Evolutionary conservation across 148 eudicot genomes (phyloP).

Genomic region (Rhododendron ferrugineum): DNA sequence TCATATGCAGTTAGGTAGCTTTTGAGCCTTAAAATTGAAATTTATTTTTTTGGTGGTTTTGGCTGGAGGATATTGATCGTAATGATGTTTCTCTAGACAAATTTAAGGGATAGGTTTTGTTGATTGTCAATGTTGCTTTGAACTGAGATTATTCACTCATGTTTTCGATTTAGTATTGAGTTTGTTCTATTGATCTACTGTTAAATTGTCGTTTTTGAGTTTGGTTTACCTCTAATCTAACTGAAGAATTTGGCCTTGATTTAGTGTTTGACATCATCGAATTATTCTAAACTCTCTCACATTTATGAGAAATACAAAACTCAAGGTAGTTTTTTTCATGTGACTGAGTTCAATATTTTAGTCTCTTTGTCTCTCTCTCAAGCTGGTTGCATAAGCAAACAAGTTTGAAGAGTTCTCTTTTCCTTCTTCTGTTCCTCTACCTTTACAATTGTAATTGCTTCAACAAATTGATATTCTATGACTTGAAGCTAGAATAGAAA

Average conservation of each 20-base stretch:
- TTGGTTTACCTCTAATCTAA: constrained; percentile 2
- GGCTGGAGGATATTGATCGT: constrained; percentile 72
- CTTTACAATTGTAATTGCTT: neutral
- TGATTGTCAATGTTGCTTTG: constrained; percentile 91
- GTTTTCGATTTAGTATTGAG: neutral
- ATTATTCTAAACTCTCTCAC: constrained; percentile 77
- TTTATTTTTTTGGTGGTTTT: constrained; percentile 1
- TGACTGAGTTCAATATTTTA: neutral
- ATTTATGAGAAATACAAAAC: constrained; percentile 77
- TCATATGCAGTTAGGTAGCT: neutral
- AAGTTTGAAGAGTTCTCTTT: neutral
- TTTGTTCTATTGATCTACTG: neutral
- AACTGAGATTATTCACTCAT: constrained; percentile 42
- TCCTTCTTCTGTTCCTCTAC: neutral
- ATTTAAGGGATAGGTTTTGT: constrained; percentile 74
- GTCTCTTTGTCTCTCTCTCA: neutral
- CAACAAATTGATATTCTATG: neutral
- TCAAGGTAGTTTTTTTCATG: constrained; percentile 48
- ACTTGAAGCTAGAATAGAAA: neutral
- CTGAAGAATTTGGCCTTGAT: constrained; percentile 13
- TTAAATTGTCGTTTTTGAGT: neutral
- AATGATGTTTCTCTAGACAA: constrained; percentile 66
- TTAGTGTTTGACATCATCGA: constrained; percentile 82
- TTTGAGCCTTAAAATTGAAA: neutral
- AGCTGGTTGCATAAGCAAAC: neutral